Evolutionary conservation across 2,329 filamentous ascomycete genomes (phyloP).

Genomic region (Colletotrichum nymphaeae): DNA sequence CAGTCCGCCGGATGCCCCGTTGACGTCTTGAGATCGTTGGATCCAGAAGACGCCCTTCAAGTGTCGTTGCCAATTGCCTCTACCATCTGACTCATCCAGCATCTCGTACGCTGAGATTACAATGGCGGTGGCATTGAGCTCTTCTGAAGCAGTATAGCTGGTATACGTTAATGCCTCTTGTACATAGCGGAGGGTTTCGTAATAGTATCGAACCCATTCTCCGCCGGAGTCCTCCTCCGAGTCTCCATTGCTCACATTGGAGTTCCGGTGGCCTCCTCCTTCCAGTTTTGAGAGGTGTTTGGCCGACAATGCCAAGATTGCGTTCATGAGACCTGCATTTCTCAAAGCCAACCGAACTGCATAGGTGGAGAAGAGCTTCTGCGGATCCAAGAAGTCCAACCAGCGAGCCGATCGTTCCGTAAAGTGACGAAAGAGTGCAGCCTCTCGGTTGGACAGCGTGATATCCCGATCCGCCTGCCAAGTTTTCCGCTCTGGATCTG

Average conservation of each 20-base stretch:
- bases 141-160: slow-evolving; percentile 66
- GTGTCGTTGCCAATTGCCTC: slow-evolving; percentile 69
- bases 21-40: slow-evolving; percentile 69
- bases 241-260: neutral
- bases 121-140: slow-evolving; percentile 69
- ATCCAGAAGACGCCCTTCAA: slow-evolving; percentile 76
- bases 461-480: slow-evolving; percentile 42
- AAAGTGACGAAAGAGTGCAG: slow-evolving; percentile 43
- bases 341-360: slow-evolving; percentile 52
- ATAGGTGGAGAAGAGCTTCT: slow-evolving; percentile 46
- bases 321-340: slow-evolving; percentile 68
- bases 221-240: slow-evolving; percentile 31
- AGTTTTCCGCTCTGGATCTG: slow-evolving; percentile 39
- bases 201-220: slow-evolving; percentile 64
- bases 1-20: slow-evolving; percentile 68
- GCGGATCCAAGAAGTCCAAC: slow-evolving; percentile 47
- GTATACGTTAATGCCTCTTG: slow-evolving; percentile 69
- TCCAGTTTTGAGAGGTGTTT: slow-evolving; percentile 48
- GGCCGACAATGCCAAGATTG: slow-evolving; percentile 66
- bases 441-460: slow-evolving; percentile 40
- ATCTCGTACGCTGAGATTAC: slow-evolving; percentile 75
- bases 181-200: slow-evolving; percentile 71
- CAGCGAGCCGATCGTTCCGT: slow-evolving; percentile 38
- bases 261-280: neutral
- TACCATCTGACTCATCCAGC: slow-evolving; percentile 68